Evolutionary conservation across 2,329 filamentous ascomycete species (phyloP).

Genomic region (Exophiala alcalophila): DNA sequence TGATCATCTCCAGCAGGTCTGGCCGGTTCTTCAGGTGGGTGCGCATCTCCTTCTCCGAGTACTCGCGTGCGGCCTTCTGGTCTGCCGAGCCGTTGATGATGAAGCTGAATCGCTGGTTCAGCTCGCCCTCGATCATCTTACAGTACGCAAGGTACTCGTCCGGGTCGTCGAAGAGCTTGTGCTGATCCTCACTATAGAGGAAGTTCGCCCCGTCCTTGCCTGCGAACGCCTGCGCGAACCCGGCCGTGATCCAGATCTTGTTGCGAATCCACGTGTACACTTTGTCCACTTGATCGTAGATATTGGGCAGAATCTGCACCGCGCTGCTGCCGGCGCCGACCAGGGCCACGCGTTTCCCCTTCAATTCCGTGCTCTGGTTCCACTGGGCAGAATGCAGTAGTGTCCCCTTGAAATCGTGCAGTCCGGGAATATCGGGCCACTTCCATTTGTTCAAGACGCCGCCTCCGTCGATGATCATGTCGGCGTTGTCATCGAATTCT

Average conservation of each 20-base stretch:
- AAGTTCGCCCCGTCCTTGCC: conserved; percentile 29
- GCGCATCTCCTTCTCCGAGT: conserved; percentile 29
- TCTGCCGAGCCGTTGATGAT: conserved; percentile 17
- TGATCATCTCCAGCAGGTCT: conserved; percentile 29
- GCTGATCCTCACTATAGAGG: conserved; percentile 23
- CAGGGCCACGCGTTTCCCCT: conserved; percentile 29
- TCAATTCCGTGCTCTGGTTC: conserved; percentile 32
- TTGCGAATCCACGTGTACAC: conserved; percentile 34
- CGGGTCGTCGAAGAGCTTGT: conserved; percentile 23
- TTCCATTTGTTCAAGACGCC: conserved; percentile 41
- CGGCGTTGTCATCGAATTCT: conserved; percentile 27
- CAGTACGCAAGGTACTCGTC: conserved; percentile 22
- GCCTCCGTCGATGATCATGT: conserved; percentile 33
- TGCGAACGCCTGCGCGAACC: conserved; percentile 28
- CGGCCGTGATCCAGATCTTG: conserved; percentile 33
- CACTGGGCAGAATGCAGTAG: conserved; percentile 37
- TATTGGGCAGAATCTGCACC: conserved; percentile 36
- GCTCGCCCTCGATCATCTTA: conserved; percentile 27
- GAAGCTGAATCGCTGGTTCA: conserved; percentile 25
- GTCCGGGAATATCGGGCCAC: conserved; percentile 39
- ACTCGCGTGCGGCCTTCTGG: conserved; percentile 16
- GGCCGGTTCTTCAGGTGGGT: conserved; percentile 25
- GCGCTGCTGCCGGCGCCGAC: conserved; percentile 30
- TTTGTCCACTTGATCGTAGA: conserved; percentile 38
- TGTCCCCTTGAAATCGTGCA: conserved; percentile 36